Conservation (phyloP, 768 basidiomycete species). For the Chalciporus chontae region DNA sequence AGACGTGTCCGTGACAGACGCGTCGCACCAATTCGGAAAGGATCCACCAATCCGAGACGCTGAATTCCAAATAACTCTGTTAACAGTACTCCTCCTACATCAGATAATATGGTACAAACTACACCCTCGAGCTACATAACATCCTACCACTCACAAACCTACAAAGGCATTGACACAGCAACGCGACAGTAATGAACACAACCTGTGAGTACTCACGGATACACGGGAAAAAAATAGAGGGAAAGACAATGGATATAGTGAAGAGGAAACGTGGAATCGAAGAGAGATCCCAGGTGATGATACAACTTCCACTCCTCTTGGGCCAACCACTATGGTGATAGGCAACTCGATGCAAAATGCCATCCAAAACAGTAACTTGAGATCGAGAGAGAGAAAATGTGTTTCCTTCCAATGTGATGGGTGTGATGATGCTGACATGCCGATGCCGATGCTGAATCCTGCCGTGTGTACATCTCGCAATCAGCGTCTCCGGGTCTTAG, state of each 20-base stretch:
- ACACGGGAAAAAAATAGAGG: constrained; percentile 10
- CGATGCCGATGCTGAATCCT: constrained; percentile 15
- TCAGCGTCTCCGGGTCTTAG: constrained; percentile 30
- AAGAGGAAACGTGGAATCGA: constrained; percentile 8
- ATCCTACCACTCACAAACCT: constrained; percentile 19
- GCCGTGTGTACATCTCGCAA: constrained; percentile 8
- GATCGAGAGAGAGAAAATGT: constrained; percentile 19
- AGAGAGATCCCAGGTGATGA: constrained; percentile 7
- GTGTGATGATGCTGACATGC: constrained; percentile 11
- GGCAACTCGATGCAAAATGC: neutral
- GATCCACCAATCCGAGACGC: neutral
- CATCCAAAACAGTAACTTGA: constrained; percentile 12
- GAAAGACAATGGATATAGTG: constrained; percentile 1
- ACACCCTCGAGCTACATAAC: constrained; percentile 10
- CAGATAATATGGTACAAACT: constrained; percentile 21
- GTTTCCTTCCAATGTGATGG: constrained; percentile 17
- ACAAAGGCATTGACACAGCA: constrained; percentile 12
- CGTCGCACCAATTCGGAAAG: constrained; percentile 17
- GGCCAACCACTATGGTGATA: neutral
- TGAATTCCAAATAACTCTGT: constrained; percentile 14
- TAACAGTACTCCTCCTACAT: constrained; percentile 7
- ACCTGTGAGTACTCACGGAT: constrained; percentile 9
- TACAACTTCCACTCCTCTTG: constrained; percentile 19
- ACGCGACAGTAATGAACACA: constrained; percentile 19
- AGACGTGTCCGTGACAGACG: constrained; percentile 27